Conservation (phyloP, 2,329 filamentous ascomycete species). For the Rutstroemia sp. region DNA sequence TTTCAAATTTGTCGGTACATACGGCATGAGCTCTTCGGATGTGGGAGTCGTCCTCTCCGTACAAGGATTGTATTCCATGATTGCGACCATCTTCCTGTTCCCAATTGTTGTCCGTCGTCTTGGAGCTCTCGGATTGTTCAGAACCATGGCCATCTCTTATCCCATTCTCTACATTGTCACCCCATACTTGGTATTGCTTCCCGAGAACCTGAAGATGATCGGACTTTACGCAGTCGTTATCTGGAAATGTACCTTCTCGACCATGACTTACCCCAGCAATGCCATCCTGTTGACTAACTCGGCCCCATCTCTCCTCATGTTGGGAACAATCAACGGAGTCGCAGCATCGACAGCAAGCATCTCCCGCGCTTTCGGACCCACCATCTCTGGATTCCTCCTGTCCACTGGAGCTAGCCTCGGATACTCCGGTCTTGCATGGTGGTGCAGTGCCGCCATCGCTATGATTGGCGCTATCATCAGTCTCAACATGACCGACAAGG, state of each 20-base stretch:
- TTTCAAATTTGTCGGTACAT: slow-evolving; percentile 84
- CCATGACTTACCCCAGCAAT: slow-evolving; percentile 84
- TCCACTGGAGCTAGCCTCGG: slow-evolving; percentile 70
- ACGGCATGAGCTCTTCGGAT: slow-evolving; percentile 72
- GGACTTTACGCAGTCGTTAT: slow-evolving; percentile 73
- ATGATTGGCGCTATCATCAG: slow-evolving; percentile 67
- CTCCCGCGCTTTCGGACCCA: slow-evolving; percentile 81
- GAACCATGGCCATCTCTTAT: slow-evolving; percentile 73
- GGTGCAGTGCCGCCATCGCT: slow-evolving; percentile 75
- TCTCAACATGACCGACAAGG: slow-evolving; percentile 61
- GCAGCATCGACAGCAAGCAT: slow-evolving; percentile 87
- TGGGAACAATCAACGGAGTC: slow-evolving; percentile 88
- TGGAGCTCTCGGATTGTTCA: slow-evolving; percentile 75
- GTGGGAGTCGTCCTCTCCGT: slow-evolving; percentile 84
- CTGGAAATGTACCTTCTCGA: slow-evolving; percentile 89
- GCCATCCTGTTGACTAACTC: slow-evolving; percentile 86
- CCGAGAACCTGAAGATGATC: slow-evolving; percentile 59
- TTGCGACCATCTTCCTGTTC: slow-evolving; percentile 70
- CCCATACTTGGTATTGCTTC: slow-evolving; percentile 83
- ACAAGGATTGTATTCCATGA: slow-evolving; percentile 83
- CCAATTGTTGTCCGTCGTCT: slow-evolving; percentile 68
- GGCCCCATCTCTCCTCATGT: slow-evolving; percentile 72
- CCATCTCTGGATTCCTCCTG: slow-evolving; percentile 79
- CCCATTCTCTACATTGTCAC: slow-evolving; percentile 81
- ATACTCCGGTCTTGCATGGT: slow-evolving; percentile 88